Conservation (phyloP, 2,329 filamentous ascomycete species). For the Fusarium zealandicum region DNA sequence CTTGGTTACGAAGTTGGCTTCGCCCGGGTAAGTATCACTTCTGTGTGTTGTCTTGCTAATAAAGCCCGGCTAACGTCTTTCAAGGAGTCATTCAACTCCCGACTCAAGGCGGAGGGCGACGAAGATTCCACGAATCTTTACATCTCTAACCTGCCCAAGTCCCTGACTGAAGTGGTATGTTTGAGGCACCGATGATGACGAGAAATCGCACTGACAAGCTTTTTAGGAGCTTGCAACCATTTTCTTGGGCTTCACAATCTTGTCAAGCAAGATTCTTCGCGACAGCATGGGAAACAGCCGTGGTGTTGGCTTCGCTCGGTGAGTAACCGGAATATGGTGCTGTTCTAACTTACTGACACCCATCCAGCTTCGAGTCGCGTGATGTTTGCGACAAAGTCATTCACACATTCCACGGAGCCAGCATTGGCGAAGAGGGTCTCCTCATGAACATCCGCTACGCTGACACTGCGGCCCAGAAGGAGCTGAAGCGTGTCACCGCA, state of each 20-base stretch:
- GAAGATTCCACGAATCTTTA: slow-evolving; percentile 93
- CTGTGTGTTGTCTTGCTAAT: not conserved
- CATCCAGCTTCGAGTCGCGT: slow-evolving; percentile 82
- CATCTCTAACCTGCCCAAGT: slow-evolving; percentile 94
- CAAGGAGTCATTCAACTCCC: slow-evolving; percentile 96
- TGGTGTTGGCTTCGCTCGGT: slow-evolving; percentile 97
- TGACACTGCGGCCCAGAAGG: slow-evolving; percentile 95
- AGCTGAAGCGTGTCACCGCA: slow-evolving; percentile 93
- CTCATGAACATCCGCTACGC: slow-evolving; percentile 95
- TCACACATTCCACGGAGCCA: slow-evolving; percentile 80
- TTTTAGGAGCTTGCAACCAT: slow-evolving; percentile 75
- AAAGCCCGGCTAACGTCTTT: slow-evolving; percentile 5
- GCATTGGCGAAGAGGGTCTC: slow-evolving; percentile 78
- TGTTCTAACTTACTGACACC: slow-evolving; percentile 2
- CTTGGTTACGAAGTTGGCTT: slow-evolving; percentile 98
- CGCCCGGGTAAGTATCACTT: slow-evolving; percentile 71
- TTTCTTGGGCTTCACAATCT: slow-evolving; percentile 81
- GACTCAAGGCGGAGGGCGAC: slow-evolving; percentile 95
- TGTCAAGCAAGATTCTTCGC: slow-evolving; percentile 94
- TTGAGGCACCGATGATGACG: not conserved
- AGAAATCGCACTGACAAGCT: slow-evolving; percentile 14
- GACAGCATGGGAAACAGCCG: slow-evolving; percentile 92
- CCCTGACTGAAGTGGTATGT: slow-evolving; percentile 86
- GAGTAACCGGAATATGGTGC: slow-evolving; percentile 42
- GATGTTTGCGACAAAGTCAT: slow-evolving; percentile 92